Evolutionary conservation across 2,329 filamentous ascomycete genomes (phyloP), one percentile per base, ranked within the genome.

Genomic region (Aspergillus fijiensis): DNA sequence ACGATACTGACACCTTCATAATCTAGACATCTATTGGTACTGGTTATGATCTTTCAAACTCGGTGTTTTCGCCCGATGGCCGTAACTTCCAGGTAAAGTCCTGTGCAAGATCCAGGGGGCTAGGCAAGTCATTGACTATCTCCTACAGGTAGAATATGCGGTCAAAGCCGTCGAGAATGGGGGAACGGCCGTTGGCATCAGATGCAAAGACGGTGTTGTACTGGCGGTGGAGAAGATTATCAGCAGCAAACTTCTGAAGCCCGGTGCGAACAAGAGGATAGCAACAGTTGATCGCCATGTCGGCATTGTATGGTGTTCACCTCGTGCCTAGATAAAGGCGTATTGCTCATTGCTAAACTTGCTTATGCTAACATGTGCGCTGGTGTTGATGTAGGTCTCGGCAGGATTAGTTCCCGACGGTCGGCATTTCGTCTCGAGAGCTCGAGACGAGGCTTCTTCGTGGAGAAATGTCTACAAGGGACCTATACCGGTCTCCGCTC

Each of bases 41-140:
- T 73, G 95, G 95, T 75, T 99, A 99, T 83, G 95, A 99, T 87
- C 89, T 99, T 73, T 92, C 92, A 77, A 99, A 99, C 86, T 98
- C 95, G 74, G 96, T 98, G 83, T 99, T 98, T 85, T 98, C 95
- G 52, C 95, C 95, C 68, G 95, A 99, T 82, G 95, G 95, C 76
- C 91, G 95, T 71, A 99, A 99, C 80, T 99, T 99, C 80, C 95
- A 99, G 81, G 92, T 96, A 75, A 14, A 19, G 53, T 33, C 27
- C 12, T 11, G 23, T 27, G 31, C 19, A 19, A 54, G 21, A 21
- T 12, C 5, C n/a, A 29, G 45, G 11, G 25, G n/a, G 14, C 29
- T n/a, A 45, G 6, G 11, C 42, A 50, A 29, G 14, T 7, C 58
- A 42, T 66, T 72, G 16, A 71, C 60, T 4, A 60, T 52, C n/a